Conservation (phyloP, 768 basidiomycete species). For the Candolleomyces aberdarensis region DNA sequence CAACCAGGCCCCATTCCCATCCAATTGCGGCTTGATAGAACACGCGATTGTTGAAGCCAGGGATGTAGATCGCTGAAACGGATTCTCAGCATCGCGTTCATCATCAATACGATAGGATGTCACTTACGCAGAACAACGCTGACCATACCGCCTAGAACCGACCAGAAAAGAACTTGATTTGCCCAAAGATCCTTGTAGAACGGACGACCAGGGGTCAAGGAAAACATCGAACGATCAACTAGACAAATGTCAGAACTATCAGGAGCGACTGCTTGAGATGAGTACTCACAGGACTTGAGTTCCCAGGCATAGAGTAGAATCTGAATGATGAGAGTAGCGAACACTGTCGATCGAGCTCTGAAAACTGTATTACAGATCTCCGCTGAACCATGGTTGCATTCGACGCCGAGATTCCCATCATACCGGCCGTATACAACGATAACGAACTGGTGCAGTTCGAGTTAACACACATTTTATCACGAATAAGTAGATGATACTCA, state of each 20-base stretch:
- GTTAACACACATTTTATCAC: neutral
- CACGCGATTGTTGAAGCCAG: conserved; percentile 32
- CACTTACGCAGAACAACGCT: conserved; percentile 36
- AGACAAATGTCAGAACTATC: neutral
- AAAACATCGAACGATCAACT: conserved; percentile 38
- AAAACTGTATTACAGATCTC: conserved; percentile 29
- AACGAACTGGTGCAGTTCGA: conserved; percentile 23
- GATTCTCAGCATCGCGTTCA: neutral
- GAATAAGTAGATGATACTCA: conserved; percentile 16
- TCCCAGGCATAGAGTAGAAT: conserved; percentile 34
- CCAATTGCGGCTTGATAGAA: conserved; percentile 36
- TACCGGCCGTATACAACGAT: conserved; percentile 34
- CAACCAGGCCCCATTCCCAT: conserved; percentile 39
- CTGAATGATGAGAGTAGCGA: conserved; percentile 36
- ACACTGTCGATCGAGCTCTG: conserved; percentile 33
- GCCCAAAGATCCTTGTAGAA: conserved; percentile 34
- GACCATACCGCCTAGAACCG: conserved; percentile 30
- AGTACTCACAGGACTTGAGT: conserved; percentile 33
- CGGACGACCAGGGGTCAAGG: conserved; percentile 29
- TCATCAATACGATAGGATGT: neutral
- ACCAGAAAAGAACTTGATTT: conserved; percentile 34
- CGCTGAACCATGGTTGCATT: conserved; percentile 27
- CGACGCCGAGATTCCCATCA: conserved; percentile 26
- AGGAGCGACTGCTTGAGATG: neutral
- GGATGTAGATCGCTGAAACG: conserved; percentile 33